Evolutionary conservation across 129 eudicot species (phyloP).

Genomic region (Tagetes erecta): DNA sequence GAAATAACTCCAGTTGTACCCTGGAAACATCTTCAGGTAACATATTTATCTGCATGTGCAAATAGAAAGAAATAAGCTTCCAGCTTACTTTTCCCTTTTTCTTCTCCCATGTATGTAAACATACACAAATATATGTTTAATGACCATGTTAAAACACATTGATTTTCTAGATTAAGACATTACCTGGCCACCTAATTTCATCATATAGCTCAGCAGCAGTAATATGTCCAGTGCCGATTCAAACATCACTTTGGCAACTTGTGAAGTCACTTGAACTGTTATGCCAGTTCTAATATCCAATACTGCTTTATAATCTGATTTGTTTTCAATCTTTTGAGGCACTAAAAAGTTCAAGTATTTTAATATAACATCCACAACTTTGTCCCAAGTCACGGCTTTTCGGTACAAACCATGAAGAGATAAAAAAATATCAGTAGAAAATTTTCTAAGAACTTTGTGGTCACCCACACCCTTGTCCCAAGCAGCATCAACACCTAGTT

Average conservation of each 20-base stretch:
- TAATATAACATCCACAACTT: conserved; percentile 69
- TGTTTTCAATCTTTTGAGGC: conserved; percentile 59
- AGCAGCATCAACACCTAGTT: conserved; percentile 71
- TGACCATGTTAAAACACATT: not conserved
- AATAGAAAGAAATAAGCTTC: conserved; percentile 20
- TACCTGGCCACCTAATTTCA: conserved; percentile 88
- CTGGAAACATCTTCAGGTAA: conserved; percentile 72
- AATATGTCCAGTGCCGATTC: conserved; percentile 81
- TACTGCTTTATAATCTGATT: conserved; percentile 40
- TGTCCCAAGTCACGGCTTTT: conserved; percentile 70
- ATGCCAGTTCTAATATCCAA: conserved; percentile 49
- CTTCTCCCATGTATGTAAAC: not conserved
- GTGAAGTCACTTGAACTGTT: conserved; percentile 79
- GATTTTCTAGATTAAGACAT: not conserved
- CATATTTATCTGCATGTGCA: conserved; percentile 72
- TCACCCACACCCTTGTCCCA: conserved; percentile 68
- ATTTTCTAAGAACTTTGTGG: conserved; percentile 74
- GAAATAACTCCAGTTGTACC: conserved; percentile 75
- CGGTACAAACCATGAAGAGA: conserved; percentile 67
- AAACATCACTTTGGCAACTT: conserved; percentile 85
- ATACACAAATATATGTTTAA: not conserved
- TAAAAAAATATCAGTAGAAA: conserved; percentile 61
- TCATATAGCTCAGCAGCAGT: conserved; percentile 73
- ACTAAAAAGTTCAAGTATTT: conserved; percentile 70
- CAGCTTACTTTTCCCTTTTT: not conserved